Conservation (phyloP, 2,329 filamentous ascomycete genomes). For the Dothideomycetes sp. region DNA sequence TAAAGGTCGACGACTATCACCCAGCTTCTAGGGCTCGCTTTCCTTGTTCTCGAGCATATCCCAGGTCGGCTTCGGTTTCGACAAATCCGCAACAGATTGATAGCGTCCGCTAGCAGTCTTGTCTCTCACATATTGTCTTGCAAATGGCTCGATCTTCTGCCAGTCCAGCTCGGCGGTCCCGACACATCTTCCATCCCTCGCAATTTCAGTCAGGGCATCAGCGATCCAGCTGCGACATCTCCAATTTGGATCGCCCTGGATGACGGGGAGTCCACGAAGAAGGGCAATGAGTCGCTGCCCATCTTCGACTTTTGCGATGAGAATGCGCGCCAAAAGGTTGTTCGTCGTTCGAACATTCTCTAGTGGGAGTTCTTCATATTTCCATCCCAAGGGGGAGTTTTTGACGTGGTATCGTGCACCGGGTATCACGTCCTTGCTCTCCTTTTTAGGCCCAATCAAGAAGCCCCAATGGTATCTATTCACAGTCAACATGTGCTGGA, state of each 20-base stretch:
- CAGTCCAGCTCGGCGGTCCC: constrained; percentile 33
- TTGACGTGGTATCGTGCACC: constrained; percentile 10
- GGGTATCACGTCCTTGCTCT: not conserved
- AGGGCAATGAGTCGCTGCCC: not conserved
- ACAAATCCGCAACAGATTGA: constrained; percentile 11
- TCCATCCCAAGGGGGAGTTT: constrained; percentile 7
- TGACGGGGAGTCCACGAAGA: not conserved
- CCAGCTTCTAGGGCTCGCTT: too few relatives aligned
- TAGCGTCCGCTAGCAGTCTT: constrained; percentile 26
- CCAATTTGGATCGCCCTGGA: not conserved
- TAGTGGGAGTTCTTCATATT: not conserved
- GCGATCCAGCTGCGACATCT: constrained; percentile 28
- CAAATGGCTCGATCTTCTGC: constrained; percentile 28
- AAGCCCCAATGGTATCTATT: constrained; percentile 14
- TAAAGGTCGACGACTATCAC: too few relatives aligned
- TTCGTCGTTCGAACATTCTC: not conserved
- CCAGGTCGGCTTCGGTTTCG: constrained; percentile 23
- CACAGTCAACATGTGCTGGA: too few relatives aligned
- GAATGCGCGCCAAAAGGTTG: not conserved
- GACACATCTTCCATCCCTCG: constrained; percentile 29
- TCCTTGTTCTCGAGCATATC: constrained; percentile 22
- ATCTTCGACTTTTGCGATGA: not conserved
- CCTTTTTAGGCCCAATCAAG: constrained; percentile 8
- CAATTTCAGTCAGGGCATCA: constrained; percentile 27
- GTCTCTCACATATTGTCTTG: constrained; percentile 28